Evolutionary conservation across 1,139 yeast species (phyloP).

Genomic region (Pichia sp.): DNA sequence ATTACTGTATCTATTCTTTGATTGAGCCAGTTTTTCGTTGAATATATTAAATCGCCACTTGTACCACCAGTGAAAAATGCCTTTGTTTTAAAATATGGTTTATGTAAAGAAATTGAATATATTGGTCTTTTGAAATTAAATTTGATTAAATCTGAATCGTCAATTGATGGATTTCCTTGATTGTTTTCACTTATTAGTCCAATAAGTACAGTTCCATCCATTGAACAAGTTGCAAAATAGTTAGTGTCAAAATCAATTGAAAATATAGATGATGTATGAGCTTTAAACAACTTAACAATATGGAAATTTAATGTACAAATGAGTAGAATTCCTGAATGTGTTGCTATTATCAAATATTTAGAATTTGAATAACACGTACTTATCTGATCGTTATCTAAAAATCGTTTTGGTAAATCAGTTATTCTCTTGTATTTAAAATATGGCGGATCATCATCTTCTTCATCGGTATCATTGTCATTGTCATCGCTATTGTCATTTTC

Average conservation of each 20-base stretch:
- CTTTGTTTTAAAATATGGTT: constrained; percentile 52
- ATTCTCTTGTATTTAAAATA: constrained; percentile 65
- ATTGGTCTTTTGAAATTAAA: constrained; percentile 85
- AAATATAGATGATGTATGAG: constrained; percentile 80
- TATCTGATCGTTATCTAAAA: constrained; percentile 70
- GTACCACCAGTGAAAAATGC: constrained; percentile 85
- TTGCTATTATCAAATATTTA: constrained; percentile 66
- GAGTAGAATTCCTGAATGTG: constrained; percentile 81
- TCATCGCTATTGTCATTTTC: constrained; percentile 16
- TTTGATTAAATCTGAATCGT: constrained; percentile 34
- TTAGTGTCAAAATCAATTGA: constrained; percentile 66
- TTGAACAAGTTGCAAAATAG: constrained; percentile 78
- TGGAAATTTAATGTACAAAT: constrained; percentile 53
- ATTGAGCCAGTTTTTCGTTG: constrained; percentile 83
- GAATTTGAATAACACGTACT: constrained; percentile 62
- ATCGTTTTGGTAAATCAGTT: constrained; percentile 54
- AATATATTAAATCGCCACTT: constrained; percentile 72
- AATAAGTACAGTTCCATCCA: constrained; percentile 87
- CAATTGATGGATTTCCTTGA: constrained; percentile 18
- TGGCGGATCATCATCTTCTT: constrained; percentile 62
- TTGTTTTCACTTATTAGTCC: constrained; percentile 59
- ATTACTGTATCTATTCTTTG: constrained; percentile 62
- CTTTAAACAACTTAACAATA: constrained; percentile 63
- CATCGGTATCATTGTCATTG: constrained; percentile 18
- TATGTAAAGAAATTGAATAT: constrained; percentile 77